Conservation (phyloP, 371 early-diverging fungal species). For the Mortierella sp. region DNA sequence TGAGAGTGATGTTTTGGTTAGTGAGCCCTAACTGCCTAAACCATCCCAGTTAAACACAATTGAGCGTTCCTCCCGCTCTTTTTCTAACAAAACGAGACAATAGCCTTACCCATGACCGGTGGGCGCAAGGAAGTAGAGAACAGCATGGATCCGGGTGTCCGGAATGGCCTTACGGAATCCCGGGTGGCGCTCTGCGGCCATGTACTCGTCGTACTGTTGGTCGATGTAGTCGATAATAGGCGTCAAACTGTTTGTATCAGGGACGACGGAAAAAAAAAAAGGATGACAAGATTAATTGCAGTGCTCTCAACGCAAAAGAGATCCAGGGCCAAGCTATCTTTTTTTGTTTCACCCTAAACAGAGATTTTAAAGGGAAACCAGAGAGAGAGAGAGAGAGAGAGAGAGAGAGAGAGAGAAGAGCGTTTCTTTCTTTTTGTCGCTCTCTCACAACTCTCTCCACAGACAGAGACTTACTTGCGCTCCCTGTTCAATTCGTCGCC, state of each 20-base stretch:
- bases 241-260: conserved; percentile 60
- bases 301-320: conserved; percentile 3
- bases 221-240: conserved; percentile 93
- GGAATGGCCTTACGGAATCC: conserved; percentile 72
- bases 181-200: conserved; percentile 91
- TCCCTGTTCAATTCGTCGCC: conserved; percentile 85
- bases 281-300: conserved; percentile 3
- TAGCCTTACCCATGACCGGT: conserved; percentile 84
- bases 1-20: conserved; percentile 4
- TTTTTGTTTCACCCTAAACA: conserved; percentile 11
- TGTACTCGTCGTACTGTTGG: conserved; percentile 87
- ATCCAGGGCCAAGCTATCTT: background rate
- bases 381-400: too few species aligned
- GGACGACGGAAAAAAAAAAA: conserved; percentile 2
- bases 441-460: too few species aligned
- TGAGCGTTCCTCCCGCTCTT: background rate
- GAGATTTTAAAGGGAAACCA: conserved; percentile 38
- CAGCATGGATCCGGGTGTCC: conserved; percentile 95
- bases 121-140: conserved; percentile 94
- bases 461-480: conserved; percentile 72
- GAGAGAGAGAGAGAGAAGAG: too few species aligned
- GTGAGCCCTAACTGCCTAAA: conserved; percentile 11
- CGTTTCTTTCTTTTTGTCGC: too few species aligned
- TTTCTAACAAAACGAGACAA: background rate
- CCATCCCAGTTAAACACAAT: conserved; percentile 6